Conservation (phyloP, 2,329 filamentous ascomycete species). For the Penicillium sp. region DNA sequence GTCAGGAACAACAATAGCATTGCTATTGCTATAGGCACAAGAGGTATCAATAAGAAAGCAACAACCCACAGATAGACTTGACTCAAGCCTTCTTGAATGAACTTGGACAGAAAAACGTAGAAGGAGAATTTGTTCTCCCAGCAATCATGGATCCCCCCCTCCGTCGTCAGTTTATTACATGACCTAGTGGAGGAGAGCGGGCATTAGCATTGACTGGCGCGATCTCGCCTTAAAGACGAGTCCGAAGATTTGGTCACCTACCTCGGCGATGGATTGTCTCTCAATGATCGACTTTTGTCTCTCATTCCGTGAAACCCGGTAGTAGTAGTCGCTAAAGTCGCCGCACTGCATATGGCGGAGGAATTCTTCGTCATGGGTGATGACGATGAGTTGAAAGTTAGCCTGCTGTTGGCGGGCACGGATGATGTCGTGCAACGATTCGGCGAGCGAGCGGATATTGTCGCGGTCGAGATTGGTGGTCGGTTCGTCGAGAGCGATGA, state of each 20-base stretch:
- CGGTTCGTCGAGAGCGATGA: constrained; percentile 94
- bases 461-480: constrained; percentile 94
- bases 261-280: constrained; percentile 51
- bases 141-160: too few relatives aligned
- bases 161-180: constrained; percentile 9
- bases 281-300: constrained; percentile 84
- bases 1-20: not conserved
- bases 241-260: constrained; percentile 20
- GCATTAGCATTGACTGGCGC: constrained; percentile 6
- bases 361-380: constrained; percentile 98
- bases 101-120: too few relatives aligned
- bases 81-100: too few relatives aligned
- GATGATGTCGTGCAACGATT: constrained; percentile 83
- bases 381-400: constrained; percentile 97
- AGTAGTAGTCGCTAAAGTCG: constrained; percentile 91
- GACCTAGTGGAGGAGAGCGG: constrained; percentile 7
- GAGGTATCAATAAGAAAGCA: constrained; percentile 1
- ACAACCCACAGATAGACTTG: too few relatives aligned
- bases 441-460: constrained; percentile 85
- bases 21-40: not conserved
- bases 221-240: too few relatives aligned
- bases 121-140: too few relatives aligned
- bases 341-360: constrained; percentile 85
- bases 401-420: constrained; percentile 71
- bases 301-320: constrained; percentile 73